A percentile compares a stretch with the other conserved stretches of the same genome.
These are phyloP conservation scores for Barnettozyma californica DNA, from an alignment of 805 yeast genomes.

Conservation along the genomic window DNA sequence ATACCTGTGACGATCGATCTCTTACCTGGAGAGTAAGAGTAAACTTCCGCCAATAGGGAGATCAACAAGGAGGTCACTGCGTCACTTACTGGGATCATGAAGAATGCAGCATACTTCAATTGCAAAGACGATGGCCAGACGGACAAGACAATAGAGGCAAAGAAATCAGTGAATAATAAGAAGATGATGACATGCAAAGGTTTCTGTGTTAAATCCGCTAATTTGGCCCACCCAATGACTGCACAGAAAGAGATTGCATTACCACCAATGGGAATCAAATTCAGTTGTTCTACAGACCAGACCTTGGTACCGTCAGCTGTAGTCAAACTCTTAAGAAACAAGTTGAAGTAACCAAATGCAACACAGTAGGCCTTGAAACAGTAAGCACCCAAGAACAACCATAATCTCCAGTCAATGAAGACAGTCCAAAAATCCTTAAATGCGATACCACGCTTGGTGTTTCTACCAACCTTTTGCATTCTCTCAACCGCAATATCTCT, in stretches of 20 bases:
- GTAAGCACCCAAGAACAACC: constrained; percentile 10
- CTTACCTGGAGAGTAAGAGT: constrained; percentile 30
- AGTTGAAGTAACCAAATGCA: constrained; percentile 12
- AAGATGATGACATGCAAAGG: constrained; percentile 5
- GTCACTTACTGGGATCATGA: constrained; percentile 11
- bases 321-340: constrained; percentile 15
- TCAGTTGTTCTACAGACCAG: constrained; percentile 11
- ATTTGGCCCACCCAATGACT: constrained; percentile 11
- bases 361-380: not conserved
- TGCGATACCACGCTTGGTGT: constrained; percentile 10
- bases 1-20: constrained; percentile 36
- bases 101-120: constrained; percentile 14
- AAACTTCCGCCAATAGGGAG: constrained; percentile 11
- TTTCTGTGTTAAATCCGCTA: constrained; percentile 12
- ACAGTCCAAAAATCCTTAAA: constrained; percentile 4
- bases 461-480: constrained; percentile 13
- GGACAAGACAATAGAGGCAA: constrained; percentile 8
- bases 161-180: constrained; percentile 4
- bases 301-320: constrained; percentile 11
- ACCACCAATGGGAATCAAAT: constrained; percentile 21
- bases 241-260: constrained; percentile 13
- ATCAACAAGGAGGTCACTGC: constrained; percentile 11
- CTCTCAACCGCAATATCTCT: constrained; percentile 25
- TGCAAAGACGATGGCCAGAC: constrained; percentile 9
- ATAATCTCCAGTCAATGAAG: constrained; percentile 10